Conservation (phyloP, 2,329 filamentous ascomycete species). For the Aurifilum marmelostoma region DNA sequence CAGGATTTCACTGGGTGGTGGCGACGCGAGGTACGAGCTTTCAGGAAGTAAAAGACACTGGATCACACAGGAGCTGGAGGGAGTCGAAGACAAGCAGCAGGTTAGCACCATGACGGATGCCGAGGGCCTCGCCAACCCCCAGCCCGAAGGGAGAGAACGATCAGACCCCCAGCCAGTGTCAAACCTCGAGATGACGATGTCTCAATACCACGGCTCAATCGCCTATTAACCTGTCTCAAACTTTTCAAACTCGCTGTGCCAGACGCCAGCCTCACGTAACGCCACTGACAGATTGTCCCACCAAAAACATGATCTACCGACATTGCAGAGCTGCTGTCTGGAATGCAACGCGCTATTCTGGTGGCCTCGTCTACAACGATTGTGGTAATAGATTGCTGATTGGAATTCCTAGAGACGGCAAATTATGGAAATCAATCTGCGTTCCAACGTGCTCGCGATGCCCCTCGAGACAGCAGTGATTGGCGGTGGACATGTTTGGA, state of each 20-base stretch:
- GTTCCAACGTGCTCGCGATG: constrained; percentile 26
- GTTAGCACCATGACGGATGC: neutral
- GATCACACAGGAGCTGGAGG: neutral
- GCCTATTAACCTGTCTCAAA: constrained; percentile 5
- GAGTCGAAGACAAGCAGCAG: neutral
- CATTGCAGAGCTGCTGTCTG: constrained; percentile 6
- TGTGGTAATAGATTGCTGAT: neutral
- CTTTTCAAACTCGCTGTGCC: constrained; percentile 7
- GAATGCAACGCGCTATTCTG: neutral
- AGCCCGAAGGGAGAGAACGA: constrained; percentile 12
- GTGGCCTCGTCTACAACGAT: neutral
- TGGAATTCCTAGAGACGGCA: constrained; percentile 10
- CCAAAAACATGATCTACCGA: neutral
- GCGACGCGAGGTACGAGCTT: constrained; percentile 65
- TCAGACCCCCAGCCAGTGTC: constrained; percentile 1
- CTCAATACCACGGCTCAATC: neutral
- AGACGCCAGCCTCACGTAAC: constrained; percentile 7
- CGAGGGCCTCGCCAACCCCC: neutral
- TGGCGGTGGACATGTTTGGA: constrained; percentile 12
- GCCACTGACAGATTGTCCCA: neutral
- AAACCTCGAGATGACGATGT: constrained; percentile 2
- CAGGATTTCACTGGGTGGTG: constrained; percentile 83
- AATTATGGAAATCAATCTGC: constrained; percentile 16
- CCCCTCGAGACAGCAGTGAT: constrained; percentile 6
- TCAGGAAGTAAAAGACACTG: constrained; percentile 49